A percentile compares a stretch with the other conserved stretches of the same genome.
These are phyloP conservation scores for Epichloe scottii DNA, from an alignment of 2,329 filamentous ascomycete genomes.

Conservation along the genomic window DNA sequence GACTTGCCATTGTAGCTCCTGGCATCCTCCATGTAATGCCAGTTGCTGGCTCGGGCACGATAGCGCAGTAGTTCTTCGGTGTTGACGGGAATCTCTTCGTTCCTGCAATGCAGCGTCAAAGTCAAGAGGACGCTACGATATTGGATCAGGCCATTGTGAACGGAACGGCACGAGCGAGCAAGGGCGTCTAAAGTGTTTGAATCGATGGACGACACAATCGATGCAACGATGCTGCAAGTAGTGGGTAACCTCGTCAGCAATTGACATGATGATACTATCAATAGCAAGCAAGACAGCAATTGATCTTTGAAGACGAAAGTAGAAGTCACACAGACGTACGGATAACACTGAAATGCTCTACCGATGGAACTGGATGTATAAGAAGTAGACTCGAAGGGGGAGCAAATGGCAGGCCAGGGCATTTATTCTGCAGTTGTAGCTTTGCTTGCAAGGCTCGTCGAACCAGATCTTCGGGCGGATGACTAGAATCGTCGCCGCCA, in stretches of 20 bases:
- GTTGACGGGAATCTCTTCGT: constrained; percentile 48
- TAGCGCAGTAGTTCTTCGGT: constrained; percentile 44
- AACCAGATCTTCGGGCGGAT: constrained; percentile 4
- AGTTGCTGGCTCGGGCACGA: constrained; percentile 42
- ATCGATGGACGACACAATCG: constrained; percentile 67
- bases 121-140: constrained; percentile 62
- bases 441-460: constrained; percentile 2
- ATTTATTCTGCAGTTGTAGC: neutral
- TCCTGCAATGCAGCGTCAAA: constrained; percentile 67
- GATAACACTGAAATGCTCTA: constrained; percentile 24
- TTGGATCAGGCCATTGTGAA: constrained; percentile 66
- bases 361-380: constrained; percentile 12
- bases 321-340: constrained; percentile 13
- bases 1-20: constrained; percentile 51
- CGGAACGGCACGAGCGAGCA: constrained; percentile 67
- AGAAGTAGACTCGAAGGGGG: neutral
- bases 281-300: neutral
- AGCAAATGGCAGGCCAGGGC: neutral
- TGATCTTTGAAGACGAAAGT: constrained; percentile 1
- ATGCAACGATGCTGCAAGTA: constrained; percentile 57
- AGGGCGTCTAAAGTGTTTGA: constrained; percentile 78
- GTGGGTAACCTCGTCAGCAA: neutral
- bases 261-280: neutral
- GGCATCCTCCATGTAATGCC: constrained; percentile 46
- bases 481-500: constrained; percentile 3